A percentile compares a stretch with the other conserved stretches of the same genome.
Evolutionary conservation across 495 filamentous ascomycete genomes (phyloP).

Genomic region (Talaromyces thailandensis): DNA sequence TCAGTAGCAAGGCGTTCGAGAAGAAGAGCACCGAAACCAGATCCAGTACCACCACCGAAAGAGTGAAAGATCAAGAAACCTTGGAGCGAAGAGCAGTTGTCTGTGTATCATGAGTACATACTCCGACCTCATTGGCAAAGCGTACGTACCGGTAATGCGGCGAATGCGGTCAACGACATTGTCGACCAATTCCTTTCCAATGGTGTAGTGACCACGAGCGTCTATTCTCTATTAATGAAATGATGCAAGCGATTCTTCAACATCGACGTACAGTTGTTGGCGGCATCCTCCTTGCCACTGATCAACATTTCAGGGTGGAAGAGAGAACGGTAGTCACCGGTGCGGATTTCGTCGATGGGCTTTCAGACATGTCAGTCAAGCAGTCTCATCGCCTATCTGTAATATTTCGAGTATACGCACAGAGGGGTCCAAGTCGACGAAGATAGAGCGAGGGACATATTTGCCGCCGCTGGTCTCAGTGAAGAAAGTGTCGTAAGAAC

Average conservation of each 20-base stretch:
- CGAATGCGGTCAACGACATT: conserved; percentile 77
- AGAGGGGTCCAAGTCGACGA: conserved; percentile 81
- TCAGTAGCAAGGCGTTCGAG: conserved; percentile 82
- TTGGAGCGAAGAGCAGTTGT: conserved; percentile 86
- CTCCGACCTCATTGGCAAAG: not conserved
- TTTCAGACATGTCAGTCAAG: conserved; percentile 17
- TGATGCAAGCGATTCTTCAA: not conserved
- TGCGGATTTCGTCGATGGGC: conserved; percentile 87
- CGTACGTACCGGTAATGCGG: conserved; percentile 62
- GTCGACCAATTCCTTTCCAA: conserved; percentile 86
- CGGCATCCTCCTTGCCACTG: conserved; percentile 88
- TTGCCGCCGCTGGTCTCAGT: conserved; percentile 79
- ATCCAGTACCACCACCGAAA: conserved; percentile 87
- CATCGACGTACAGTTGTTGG: conserved; percentile 66
- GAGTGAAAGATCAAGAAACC: conserved; percentile 93
- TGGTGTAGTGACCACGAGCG: conserved; percentile 87
- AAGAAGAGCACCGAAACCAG: conserved; percentile 80
- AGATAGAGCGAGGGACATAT: conserved; percentile 85
- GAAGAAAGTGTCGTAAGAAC: conserved; percentile 86
- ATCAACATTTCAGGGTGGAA: conserved; percentile 87
- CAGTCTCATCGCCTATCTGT: not conserved
- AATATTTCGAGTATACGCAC: conserved; percentile 25
- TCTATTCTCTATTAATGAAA: conserved; percentile 39
- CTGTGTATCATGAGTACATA: conserved; percentile 32
- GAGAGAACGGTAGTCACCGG: conserved; percentile 71